These are phyloP conservation scores for Miamiensis avidus DNA, from an alignment of 169 alveolate species.

Conservation along the genomic window DNA sequence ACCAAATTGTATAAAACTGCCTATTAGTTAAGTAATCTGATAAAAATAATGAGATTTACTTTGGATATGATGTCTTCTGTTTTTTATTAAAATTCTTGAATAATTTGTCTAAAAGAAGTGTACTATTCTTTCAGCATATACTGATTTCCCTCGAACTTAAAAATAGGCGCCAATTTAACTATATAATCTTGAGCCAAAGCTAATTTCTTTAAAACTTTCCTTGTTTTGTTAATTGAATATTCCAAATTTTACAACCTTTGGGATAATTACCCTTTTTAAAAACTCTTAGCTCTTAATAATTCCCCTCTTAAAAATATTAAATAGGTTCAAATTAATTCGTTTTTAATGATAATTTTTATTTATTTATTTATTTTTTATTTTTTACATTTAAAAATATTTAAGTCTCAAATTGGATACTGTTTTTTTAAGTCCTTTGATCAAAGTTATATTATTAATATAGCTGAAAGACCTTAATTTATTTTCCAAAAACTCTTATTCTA, in stretches of 20 bases:
- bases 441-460: slow-evolving; percentile 1
- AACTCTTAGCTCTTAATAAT: not conserved
- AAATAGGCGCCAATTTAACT: not conserved
- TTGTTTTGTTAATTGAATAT: not conserved
- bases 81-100: not conserved
- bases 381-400: slow-evolving; percentile 10
- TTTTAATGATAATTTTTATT: not conserved
- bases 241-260: slow-evolving; percentile 2
- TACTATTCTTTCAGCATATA: not conserved
- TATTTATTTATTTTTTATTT: too few species aligned
- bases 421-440: not conserved
- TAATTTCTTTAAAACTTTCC: slow-evolving; percentile 6
- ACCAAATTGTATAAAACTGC: not conserved
- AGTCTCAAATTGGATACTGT: slow-evolving; percentile 12
- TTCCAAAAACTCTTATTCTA: not conserved
- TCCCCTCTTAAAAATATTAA: not conserved
- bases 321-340: not conserved
- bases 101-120: not conserved
- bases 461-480: not conserved
- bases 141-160: not conserved
- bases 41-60: not conserved
- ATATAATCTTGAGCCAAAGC: slow-evolving; percentile 1
- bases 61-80: not conserved
- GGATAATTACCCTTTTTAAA: not conserved
- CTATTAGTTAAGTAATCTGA: not conserved